phyloP scores from a whole-genome alignment of 2,329 filamentous ascomycete species.

The Huntiella moniliformis region DNA sequence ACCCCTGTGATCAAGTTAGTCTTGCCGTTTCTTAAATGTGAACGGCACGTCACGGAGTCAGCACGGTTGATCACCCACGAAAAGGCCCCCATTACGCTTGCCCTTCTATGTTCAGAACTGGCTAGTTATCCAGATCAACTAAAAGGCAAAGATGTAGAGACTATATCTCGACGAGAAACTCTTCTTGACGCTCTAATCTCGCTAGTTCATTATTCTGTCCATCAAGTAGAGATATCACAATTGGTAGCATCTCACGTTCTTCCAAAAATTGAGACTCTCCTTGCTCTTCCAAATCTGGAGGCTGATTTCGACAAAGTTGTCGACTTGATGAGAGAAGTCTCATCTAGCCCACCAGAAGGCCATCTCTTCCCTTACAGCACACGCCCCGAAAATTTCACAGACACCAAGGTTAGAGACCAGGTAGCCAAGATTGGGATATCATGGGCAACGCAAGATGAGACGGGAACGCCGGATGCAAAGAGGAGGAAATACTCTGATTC shows the following conservation, averaged over 20 bases:
- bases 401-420: constrained; percentile 16
- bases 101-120: constrained; percentile 25
- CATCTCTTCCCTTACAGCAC: constrained; percentile 5
- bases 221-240: constrained; percentile 2
- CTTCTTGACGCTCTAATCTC: constrained; percentile 22
- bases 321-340: constrained; percentile 5
- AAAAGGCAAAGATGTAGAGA: constrained; percentile 15
- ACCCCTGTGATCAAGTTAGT: constrained; percentile 21
- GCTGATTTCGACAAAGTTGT: constrained; percentile 4
- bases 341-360: background rate
- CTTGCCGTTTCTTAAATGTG: constrained; percentile 18
- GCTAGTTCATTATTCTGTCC: constrained; percentile 18
- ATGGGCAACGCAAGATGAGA: constrained; percentile 15
- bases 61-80: constrained; percentile 4
- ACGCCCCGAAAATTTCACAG: constrained; percentile 13
- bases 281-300: background rate
- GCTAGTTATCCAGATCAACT: constrained; percentile 19
- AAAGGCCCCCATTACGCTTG: constrained; percentile 16
- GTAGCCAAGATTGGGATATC: constrained; percentile 17
- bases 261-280: constrained; percentile 3
- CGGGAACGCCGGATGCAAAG: constrained; percentile 15
- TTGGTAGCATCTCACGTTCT: constrained; percentile 9
- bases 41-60: constrained; percentile 5
- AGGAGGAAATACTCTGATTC: constrained; percentile 15
- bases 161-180: constrained; percentile 17